Conservation (phyloP, 73 alveolate species). For the Tetrahymena malaccensis region DNA sequence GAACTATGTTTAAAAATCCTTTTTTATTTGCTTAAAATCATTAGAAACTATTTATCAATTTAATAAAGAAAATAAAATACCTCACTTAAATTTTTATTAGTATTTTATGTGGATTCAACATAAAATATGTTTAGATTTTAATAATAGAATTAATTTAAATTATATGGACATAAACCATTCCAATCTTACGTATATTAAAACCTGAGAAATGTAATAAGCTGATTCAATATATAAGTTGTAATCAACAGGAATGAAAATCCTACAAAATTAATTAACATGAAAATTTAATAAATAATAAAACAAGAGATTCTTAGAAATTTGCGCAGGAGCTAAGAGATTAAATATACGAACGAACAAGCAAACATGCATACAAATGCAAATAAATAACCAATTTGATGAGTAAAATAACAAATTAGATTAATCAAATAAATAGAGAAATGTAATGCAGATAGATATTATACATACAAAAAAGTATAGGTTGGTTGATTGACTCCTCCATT, state of each 20-base stretch:
- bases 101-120: background rate
- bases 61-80: too few species aligned
- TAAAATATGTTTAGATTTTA: too few species aligned
- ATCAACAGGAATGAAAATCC: background rate
- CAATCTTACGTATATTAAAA: background rate
- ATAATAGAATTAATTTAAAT: background rate
- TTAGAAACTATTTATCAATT: too few species aligned
- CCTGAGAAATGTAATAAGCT: background rate
- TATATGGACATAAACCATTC: background rate
- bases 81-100: background rate
- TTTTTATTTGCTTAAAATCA: background rate
- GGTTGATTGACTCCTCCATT: background rate
- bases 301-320: background rate
- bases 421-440: background rate
- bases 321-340: background rate
- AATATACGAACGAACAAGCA: background rate
- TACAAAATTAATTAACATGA: background rate
- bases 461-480: background rate
- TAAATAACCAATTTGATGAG: background rate
- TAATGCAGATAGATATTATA: background rate
- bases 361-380: background rate
- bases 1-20: too few species aligned
- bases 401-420: background rate
- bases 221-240: background rate
- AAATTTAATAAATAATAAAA: background rate